Conservation (phyloP, 1,284 basidiomycete species). For the Sporisorium graminicola region DNA sequence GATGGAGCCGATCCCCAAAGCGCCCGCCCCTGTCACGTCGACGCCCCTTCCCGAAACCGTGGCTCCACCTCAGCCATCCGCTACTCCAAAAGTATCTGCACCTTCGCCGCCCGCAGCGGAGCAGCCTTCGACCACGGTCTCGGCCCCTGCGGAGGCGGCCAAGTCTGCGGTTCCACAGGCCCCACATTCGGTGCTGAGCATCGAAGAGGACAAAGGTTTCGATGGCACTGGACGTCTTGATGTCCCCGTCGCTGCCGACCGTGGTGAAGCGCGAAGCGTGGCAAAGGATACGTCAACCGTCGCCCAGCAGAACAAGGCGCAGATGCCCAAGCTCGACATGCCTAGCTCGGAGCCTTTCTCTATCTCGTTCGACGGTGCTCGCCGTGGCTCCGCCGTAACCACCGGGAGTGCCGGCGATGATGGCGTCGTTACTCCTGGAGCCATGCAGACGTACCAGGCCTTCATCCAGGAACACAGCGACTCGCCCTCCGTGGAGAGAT, state of each 20-base stretch:
- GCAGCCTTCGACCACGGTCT: not conserved
- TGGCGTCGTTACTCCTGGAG: constrained; percentile 53
- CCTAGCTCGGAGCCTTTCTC: constrained; percentile 62
- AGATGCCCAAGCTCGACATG: constrained; percentile 62
- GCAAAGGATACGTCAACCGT: not conserved
- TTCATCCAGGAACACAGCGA: constrained; percentile 39
- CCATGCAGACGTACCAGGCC: constrained; percentile 51
- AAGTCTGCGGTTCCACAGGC: constrained; percentile 11
- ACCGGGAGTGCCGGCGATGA: constrained; percentile 17
- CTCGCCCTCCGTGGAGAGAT: constrained; percentile 28
- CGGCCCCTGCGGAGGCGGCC: not conserved
- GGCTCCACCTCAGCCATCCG: constrained; percentile 9
- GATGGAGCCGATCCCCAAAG: constrained; percentile 53
- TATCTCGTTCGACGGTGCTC: constrained; percentile 40
- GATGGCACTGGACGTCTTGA: constrained; percentile 65
- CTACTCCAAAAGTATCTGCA: not conserved
- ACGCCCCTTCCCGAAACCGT: constrained; percentile 30
- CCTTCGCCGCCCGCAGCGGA: constrained; percentile 5
- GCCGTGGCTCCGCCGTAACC: constrained; percentile 30
- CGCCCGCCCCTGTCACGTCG: constrained; percentile 48
- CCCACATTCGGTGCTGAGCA: constrained; percentile 48
- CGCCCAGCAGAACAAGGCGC: constrained; percentile 24
- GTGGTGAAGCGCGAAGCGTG: not conserved
- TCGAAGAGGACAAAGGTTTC: constrained; percentile 58
- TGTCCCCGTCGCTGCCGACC: constrained; percentile 20